Evolutionary conservation across 108 stramenopile genomes (phyloP), one percentile per base, ranked within the genome.

Genomic region (Fragilariopsis cylindrus): DNA sequence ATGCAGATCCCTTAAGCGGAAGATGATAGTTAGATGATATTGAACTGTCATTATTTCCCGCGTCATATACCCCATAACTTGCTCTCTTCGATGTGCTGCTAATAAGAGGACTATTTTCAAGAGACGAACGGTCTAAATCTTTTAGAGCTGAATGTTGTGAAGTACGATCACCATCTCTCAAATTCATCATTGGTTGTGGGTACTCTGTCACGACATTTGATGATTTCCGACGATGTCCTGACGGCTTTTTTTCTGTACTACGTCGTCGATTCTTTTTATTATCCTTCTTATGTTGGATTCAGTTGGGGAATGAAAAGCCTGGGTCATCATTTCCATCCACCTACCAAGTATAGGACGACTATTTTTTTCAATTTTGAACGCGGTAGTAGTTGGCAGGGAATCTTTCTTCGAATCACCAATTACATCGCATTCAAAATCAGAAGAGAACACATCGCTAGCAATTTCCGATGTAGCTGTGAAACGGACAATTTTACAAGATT

Each of bases 161-260:
- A 40, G 62, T 41, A 30, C 30, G 30, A 30, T 30, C 30, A 30
- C 30, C 30, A 43, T 63, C 43, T 5, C 62, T 41, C 42, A 63
- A 45, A 43, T 63, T 63, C 4, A 63, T 45, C 62, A 63, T 54
- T 60, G 63, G 6, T 48, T 47, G 41, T 11, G 77, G 77, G 69
- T 73, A 80, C 48, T 80, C 79, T 68, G 74, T 75, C 44, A 60
- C 69, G 3, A 2, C 12, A 4, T 50, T 48, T 15, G 79, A 74
- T 7, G 11, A 1, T 42, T 65, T 13, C 7, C 46, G 48, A 40
- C 63, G 68, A 56, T 80, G 74, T 44, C 43, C 19, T 6, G 50
- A 21, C 40, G 45, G 13, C n/a, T 19, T 57, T n/a, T 56, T 57
- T 19, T 71, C 48, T 15, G 9, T 64, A 16, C 44, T 69, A 7